Base-by-base conservation (phyloP, 2,329 filamentous ascomycete genomes). In the Curvularia sp. region DNA sequence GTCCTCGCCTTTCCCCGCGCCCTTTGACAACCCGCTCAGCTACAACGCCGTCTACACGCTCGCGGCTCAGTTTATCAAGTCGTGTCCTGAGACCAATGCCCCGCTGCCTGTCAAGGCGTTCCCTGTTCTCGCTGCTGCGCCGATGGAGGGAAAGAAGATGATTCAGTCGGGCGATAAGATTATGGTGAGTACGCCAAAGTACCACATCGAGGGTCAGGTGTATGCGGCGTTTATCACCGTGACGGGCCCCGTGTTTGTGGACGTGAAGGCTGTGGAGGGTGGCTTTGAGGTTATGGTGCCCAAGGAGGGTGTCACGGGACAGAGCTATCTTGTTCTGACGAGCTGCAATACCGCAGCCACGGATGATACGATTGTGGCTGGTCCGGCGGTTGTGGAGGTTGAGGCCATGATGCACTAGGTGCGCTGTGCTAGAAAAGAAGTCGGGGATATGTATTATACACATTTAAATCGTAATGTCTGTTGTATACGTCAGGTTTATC, bases 21-120 rank as follows among this genome's bases (percentile, higher is more conserved):
- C 87, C 7, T 88, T 88, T 62, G 88, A 89, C 62, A 80, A 83
- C 24, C 85, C 87, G 0, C 80, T 89, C 38, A 75, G 77, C 63
- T 80, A 84, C 69, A 83, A 88, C 73, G 77, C 83, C 66, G 86
- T 90, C 48, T 88, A 83, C 80, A 87, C 86, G 3, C 82, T 90
- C n/a, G 87, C 88, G 0, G 81, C 86, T 0, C 78, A 80, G 54
- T 89, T 89, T 76, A 88, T 90, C 72, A 79, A 74, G 4, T 74
- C 77, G 2, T 89, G 87, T 74, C 86, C 88, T 1, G 62, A 77
- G 6, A 78, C 75, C 64, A 88, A 88, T 71, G 76, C 81, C 0
- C 63, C 77, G 1, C 79, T 89, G 1, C 86, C 87, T 1, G 83
- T 90, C 70, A 86, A 82, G 76, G 83, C 85, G 0, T 88, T 89